These are phyloP conservation scores for Fusarium stilboides DNA, from an alignment of 2,329 filamentous ascomycete species.

Conservation along the genomic window DNA sequence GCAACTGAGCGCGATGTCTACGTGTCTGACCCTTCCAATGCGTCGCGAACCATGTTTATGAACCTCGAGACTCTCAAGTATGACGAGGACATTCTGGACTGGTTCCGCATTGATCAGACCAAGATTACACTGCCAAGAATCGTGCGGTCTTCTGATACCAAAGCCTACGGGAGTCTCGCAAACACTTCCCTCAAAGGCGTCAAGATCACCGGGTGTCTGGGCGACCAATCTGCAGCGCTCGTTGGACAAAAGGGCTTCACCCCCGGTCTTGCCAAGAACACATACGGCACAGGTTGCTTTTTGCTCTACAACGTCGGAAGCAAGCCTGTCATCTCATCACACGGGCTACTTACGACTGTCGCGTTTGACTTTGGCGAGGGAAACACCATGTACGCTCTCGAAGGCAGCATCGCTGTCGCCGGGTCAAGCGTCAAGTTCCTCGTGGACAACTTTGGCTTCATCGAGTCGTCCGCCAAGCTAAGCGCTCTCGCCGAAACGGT, in stretches of 20 bases:
- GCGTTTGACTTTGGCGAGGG: slow-evolving; percentile 80
- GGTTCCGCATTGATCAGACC: slow-evolving; percentile 79
- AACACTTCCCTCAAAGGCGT: slow-evolving; percentile 75
- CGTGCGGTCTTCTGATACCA: slow-evolving; percentile 78
- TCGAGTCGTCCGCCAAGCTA: slow-evolving; percentile 63
- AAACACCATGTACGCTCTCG: slow-evolving; percentile 80
- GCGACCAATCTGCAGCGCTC: slow-evolving; percentile 85
- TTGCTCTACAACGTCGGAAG: slow-evolving; percentile 86
- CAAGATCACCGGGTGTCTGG: slow-evolving; percentile 82
- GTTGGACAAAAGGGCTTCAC: slow-evolving; percentile 85
- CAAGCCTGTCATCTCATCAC: slow-evolving; percentile 83
- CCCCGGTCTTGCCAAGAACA: slow-evolving; percentile 85
- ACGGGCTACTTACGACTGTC: slow-evolving; percentile 83
- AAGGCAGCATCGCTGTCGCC: slow-evolving; percentile 83
- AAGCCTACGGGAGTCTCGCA: slow-evolving; percentile 76
- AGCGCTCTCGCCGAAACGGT: slow-evolving; percentile 64
- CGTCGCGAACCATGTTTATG: slow-evolving; percentile 89
- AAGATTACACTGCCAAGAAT: slow-evolving; percentile 84
- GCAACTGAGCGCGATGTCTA: slow-evolving; percentile 75
- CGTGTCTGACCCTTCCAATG: slow-evolving; percentile 86
- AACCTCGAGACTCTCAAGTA: slow-evolving; percentile 83
- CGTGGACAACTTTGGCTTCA: slow-evolving; percentile 71
- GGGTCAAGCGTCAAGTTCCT: slow-evolving; percentile 82
- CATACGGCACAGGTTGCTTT: slow-evolving; percentile 89
- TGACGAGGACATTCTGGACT: slow-evolving; percentile 79